Conservation (phyloP, 164 flowering plant species). For the Hamamelis virginiana region DNA sequence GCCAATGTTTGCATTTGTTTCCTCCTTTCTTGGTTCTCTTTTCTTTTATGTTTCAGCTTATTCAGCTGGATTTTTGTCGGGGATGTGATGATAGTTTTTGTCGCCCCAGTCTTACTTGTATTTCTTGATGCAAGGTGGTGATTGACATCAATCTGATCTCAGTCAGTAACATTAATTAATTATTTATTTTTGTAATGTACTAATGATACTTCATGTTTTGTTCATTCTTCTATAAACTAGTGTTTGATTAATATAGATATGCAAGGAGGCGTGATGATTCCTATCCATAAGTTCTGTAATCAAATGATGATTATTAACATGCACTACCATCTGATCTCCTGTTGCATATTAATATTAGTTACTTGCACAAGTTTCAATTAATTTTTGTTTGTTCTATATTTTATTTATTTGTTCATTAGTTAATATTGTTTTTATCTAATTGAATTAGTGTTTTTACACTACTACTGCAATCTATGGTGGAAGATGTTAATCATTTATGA, state of each 20-base stretch:
- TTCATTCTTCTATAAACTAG: too few species aligned
- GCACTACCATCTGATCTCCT: slow-evolving; percentile 55
- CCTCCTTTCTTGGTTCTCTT: too few species aligned
- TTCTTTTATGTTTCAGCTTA: too few species aligned
- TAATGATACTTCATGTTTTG: too few species aligned
- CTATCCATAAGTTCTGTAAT: too few species aligned
- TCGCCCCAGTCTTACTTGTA: slow-evolving; percentile 49
- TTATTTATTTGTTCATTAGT: neutral
- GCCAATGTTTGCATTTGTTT: too few species aligned
- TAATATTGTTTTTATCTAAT: neutral
- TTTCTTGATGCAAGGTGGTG: slow-evolving; percentile 29
- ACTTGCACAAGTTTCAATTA: neutral
- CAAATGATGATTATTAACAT: too few species aligned
- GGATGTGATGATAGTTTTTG: slow-evolving; percentile 29
- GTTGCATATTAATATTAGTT: slow-evolving; percentile 2
- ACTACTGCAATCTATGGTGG: slow-evolving; percentile 43
- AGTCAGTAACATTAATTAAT: neutral
- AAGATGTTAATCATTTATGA: slow-evolving; percentile 13
- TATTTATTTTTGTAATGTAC: neutral
- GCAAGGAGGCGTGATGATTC: too few species aligned
- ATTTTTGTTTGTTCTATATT: neutral
- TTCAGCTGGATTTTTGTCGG: too few species aligned
- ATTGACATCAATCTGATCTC: slow-evolving; percentile 35
- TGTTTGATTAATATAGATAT: too few species aligned
- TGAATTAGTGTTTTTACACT: too few species aligned